Percentiles rank a stretch among this genome's conserved stretches.
These are phyloP conservation scores for Vitis riparia DNA, from an alignment of 164 flowering plant species.

Conservation along the genomic window DNA sequence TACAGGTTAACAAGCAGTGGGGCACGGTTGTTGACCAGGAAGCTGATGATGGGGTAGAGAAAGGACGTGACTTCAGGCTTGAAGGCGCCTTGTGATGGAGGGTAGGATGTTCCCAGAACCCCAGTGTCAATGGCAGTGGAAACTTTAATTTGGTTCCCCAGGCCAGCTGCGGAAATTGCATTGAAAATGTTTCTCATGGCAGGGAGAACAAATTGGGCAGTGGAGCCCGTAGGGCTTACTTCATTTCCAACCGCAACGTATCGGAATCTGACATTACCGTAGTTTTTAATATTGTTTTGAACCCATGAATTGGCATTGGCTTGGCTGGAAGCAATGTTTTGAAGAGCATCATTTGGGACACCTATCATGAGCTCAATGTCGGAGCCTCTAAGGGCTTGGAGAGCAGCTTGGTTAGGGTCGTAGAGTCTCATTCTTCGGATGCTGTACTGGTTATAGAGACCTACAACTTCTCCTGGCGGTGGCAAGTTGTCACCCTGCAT, in stretches of 20 bases:
- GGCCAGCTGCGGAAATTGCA: slow-evolving; percentile 16
- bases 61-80: background rate
- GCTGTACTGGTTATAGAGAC: slow-evolving; percentile 29
- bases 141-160: slow-evolving; percentile 16
- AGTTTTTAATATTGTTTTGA: slow-evolving; percentile 31
- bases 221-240: slow-evolving; percentile 15
- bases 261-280: slow-evolving; percentile 23
- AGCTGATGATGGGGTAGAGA: slow-evolving; percentile 15
- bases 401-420: slow-evolving; percentile 24
- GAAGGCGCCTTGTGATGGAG: slow-evolving; percentile 26
- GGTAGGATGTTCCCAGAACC: slow-evolving; percentile 13
- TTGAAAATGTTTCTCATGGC: slow-evolving; percentile 27
- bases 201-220: slow-evolving; percentile 29
- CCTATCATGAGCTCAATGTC: slow-evolving; percentile 40
- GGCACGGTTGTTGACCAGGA: slow-evolving; percentile 14
- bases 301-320: slow-evolving; percentile 41
- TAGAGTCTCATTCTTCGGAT: slow-evolving; percentile 38
- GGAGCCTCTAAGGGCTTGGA: slow-evolving; percentile 41
- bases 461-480: slow-evolving; percentile 23
- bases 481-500: slow-evolving; percentile 29
- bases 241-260: slow-evolving; percentile 55
- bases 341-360: slow-evolving; percentile 29
- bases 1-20: slow-evolving; percentile 26
- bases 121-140: slow-evolving; percentile 19
- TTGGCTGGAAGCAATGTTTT: slow-evolving; percentile 24